Conservation (phyloP, 1,139 yeast species). For the Chernovozyma sophiae-reginae region DNA sequence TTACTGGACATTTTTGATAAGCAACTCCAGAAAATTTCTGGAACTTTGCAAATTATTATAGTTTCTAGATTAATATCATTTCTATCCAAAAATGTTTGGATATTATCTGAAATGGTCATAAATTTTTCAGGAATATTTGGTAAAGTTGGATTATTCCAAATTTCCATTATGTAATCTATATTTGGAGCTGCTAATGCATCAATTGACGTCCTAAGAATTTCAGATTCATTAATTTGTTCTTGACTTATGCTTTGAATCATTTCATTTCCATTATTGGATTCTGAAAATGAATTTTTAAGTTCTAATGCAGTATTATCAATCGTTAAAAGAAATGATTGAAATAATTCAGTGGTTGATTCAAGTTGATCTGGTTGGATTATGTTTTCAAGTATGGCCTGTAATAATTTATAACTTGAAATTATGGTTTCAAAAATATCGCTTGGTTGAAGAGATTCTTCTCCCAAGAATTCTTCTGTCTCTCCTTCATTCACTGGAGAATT, state of each 20-base stretch:
- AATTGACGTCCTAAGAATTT: constrained; percentile 22
- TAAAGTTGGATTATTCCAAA: constrained; percentile 22
- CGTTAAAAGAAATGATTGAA: constrained; percentile 16
- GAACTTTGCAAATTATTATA: constrained; percentile 7
- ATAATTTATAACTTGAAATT: constrained; percentile 25
- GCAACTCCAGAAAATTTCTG: constrained; percentile 32
- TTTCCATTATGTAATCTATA: constrained; percentile 14
- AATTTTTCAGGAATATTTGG: constrained; percentile 32
- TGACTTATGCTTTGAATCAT: constrained; percentile 23
- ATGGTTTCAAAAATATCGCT: constrained; percentile 37
- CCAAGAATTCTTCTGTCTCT: constrained; percentile 15
- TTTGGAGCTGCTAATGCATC: constrained; percentile 17
- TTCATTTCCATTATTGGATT: constrained; percentile 18
- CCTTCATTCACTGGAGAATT: constrained; percentile 1
- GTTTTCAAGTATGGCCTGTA: constrained; percentile 29
- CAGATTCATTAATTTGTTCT: constrained; percentile 22
- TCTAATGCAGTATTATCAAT: constrained; percentile 21
- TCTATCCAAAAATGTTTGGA: constrained; percentile 41
- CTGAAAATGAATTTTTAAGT: constrained; percentile 21
- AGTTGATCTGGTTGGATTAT: constrained; percentile 7
- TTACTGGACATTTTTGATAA: constrained; percentile 33
- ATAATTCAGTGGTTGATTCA: constrained; percentile 5
- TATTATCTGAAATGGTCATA: constrained; percentile 40
- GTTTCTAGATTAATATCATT: constrained; percentile 19
- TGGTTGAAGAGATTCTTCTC: constrained; percentile 34